Evolutionary conservation across 768 basidiomycete genomes (phyloP).

Genomic region (Phlebiopsis gigantea): DNA sequence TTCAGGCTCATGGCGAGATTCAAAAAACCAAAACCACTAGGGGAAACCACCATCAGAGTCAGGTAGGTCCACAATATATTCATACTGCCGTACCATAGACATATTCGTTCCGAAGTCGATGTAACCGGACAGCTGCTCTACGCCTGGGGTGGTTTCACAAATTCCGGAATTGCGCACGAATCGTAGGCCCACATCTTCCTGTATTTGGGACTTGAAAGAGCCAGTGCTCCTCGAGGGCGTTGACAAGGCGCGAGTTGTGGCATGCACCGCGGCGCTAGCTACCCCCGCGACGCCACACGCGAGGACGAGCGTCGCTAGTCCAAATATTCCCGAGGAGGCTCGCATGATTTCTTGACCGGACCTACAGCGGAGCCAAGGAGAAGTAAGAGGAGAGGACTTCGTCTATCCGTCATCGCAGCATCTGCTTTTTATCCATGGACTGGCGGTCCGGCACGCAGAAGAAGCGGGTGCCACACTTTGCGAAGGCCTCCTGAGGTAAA

Average conservation of each 20-base stretch:
- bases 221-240: background rate
- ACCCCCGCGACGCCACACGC: background rate
- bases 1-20: conserved; percentile 51
- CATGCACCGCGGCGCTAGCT: background rate
- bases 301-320: background rate
- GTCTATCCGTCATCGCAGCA: background rate
- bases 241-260: background rate
- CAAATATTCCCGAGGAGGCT: background rate
- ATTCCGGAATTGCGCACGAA: conserved; percentile 55
- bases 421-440: background rate
- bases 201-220: conserved; percentile 15
- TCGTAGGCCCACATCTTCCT: conserved; percentile 30
- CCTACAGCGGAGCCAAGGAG: too few species aligned
- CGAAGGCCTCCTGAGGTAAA: background rate
- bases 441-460: background rate
- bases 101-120: conserved; percentile 51
- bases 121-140: conserved; percentile 58
- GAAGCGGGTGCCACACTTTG: background rate
- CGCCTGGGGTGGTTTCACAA: conserved; percentile 61
- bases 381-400: background rate
- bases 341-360: too few species aligned
- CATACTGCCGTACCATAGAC: conserved; percentile 40
- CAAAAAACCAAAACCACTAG: conserved; percentile 77
- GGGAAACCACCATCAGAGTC: background rate
- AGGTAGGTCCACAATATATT: conserved; percentile 4